Evolutionary conservation across 495 filamentous ascomycete species (phyloP), one percentile per base, ranked within the genome.

Genomic region (Daldinia decipiens): DNA sequence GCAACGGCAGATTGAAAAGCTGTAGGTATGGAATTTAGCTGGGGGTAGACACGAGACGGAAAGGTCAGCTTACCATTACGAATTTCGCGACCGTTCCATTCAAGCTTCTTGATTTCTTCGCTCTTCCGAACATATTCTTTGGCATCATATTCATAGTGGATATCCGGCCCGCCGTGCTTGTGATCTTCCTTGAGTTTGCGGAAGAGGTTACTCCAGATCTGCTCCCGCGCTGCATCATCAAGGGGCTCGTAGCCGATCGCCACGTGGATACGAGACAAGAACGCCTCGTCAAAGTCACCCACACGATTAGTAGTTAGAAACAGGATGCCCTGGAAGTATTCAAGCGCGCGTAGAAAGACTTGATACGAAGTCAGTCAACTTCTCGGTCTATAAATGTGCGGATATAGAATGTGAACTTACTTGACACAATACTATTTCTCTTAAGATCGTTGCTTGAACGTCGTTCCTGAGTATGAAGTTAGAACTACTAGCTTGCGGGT

Each of bases 21-120:
- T 45, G 32, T 27, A 62, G 5, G n/a, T 2, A n/a, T 31, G 51
- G 12, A 40, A 11, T 7, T 32, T 17, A 52, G 11, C 59, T 12
- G 29, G 31, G 51, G n/a, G 51, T 2, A 24, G 52, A 36, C 53
- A 36, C 53, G 29, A 56, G 9, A 5, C n/a, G 1, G 8, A 13
- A 15, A 15, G 34, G 12, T 32, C n/a, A 34, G 32, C 60, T 32
- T 45, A 63, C 60, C 51, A 26, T 64, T 64, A 1, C 61, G 36
- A 39, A 64, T 64, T 38, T 64, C 61, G 17, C 61, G 61, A 26
- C 61, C 61, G 26, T 64, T 64, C 61, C 61, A 64, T 56, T 45
- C 61, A 1, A 64, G 45, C 38, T 40, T 45, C n/a, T 45, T 55
- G 38, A 56, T 32, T 24, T 64, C 61, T 0, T 56, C 36, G 24